phyloP scores from a whole-genome alignment of 129 eudicot genomes.

The Pittosporum tobira region DNA sequence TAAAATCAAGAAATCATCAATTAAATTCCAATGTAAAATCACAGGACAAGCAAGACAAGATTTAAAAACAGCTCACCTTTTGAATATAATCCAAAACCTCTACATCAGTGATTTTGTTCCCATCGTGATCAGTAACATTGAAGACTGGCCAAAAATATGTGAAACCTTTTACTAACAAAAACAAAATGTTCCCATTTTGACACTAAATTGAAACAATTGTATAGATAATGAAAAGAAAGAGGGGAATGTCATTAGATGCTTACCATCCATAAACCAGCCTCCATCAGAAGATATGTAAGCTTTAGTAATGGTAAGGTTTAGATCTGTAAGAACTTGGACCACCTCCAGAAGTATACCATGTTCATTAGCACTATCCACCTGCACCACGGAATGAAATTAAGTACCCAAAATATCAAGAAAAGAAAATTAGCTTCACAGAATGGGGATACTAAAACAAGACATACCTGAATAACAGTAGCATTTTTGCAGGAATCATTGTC shows the following conservation, averaged over 20 bases:
- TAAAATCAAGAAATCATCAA: conserved; percentile 19
- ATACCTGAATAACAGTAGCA: conserved; percentile 82
- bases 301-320: conserved; percentile 65
- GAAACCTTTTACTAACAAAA: background rate
- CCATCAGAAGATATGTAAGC: conserved; percentile 99
- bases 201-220: background rate
- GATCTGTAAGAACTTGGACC: conserved; percentile 94
- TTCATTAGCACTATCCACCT: conserved; percentile 96
- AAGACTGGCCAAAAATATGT: conserved; percentile 39
- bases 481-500: conserved; percentile 72
- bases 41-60: background rate
- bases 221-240: background rate
- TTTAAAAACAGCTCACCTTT: conserved; percentile 49
- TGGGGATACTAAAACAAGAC: background rate
- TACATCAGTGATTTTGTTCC: conserved; percentile 81
- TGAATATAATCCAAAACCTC: conserved; percentile 71
- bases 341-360: conserved; percentile 94
- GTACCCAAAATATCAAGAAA: conserved; percentile 3
- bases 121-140: conserved; percentile 90
- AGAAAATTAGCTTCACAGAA: background rate
- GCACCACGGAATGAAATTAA: conserved; percentile 15
- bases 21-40: background rate
- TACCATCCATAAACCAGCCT: conserved; percentile 99
- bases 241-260: background rate
- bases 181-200: background rate